Evolutionary conservation across 2,329 filamentous ascomycete species (phyloP).

Genomic region (Claviceps monticola): DNA sequence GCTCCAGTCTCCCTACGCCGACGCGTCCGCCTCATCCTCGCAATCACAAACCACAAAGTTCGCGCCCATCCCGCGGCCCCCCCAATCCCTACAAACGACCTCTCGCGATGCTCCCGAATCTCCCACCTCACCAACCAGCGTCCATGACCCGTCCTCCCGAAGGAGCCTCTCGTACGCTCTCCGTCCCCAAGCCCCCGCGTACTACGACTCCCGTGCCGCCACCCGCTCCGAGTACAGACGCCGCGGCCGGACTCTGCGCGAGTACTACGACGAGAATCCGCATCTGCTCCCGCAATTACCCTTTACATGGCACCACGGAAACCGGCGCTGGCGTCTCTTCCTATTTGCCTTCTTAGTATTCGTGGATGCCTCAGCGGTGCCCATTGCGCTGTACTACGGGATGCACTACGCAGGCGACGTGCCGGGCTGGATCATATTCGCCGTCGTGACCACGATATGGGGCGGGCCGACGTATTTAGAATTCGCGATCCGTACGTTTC

Average conservation of each 20-base stretch:
- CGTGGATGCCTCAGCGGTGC: slow-evolving; percentile 28
- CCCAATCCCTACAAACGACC: neutral
- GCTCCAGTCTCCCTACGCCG: neutral
- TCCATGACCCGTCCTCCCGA: slow-evolving; percentile 8
- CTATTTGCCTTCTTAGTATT: slow-evolving; percentile 34
- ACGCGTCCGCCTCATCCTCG: neutral
- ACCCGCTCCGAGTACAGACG: slow-evolving; percentile 21
- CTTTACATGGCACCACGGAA: slow-evolving; percentile 27
- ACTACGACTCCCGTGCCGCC: slow-evolving; percentile 27
- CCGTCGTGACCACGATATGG: slow-evolving; percentile 40
- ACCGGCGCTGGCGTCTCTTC: slow-evolving; percentile 28
- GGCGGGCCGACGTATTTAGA: slow-evolving; percentile 41
- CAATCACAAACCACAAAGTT: neutral
- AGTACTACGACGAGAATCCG: slow-evolving; percentile 26
- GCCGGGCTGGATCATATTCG: slow-evolving; percentile 31
- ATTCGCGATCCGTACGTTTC: slow-evolving; percentile 33
- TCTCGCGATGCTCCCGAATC: neutral
- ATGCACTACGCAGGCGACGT: slow-evolving; percentile 28
- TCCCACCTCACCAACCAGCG: neutral
- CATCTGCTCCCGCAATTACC: slow-evolving; percentile 25
- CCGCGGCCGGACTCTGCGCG: slow-evolving; percentile 21
- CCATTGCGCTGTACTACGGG: slow-evolving; percentile 38
- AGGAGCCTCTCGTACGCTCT: slow-evolving; percentile 22
- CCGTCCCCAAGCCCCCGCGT: slow-evolving; percentile 20
- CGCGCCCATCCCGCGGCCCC: neutral